Evolutionary conservation across 2,329 filamentous ascomycete species (phyloP), one percentile per base, ranked within the genome.

Genomic region (Clonostachys chloroleuca): DNA sequence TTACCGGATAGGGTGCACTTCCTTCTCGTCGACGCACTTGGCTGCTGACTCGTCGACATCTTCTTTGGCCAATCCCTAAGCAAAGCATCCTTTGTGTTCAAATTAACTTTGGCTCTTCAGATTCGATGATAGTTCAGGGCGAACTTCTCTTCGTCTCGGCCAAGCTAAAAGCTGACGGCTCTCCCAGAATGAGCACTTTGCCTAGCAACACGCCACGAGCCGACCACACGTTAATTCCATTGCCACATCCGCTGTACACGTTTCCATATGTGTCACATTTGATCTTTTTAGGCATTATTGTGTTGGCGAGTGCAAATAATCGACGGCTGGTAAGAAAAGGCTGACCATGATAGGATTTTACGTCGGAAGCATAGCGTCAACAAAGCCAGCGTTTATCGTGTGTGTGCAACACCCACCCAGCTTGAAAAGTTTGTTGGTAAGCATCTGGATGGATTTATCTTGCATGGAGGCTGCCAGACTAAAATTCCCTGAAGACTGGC

Each of bases 201-300:
- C 74, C 75, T 9, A 79, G 61, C 2, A 78, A 56, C 3, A 66
- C 63, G 2, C 74, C 75, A 0, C 64, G 63, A 2, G 68, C 52
- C 8, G 69, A 72, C 72, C 73, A 78, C 1, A 78, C 64, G 42
- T 70, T 69, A 10, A 78, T 56, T 5, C 74, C 74, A 49, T 77
- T 73, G 4, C 71, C 72, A 43, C 69, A 73, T 3, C 72, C 74
- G 33, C 68, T 62, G 57, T 75, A 78, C 1, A 79, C 68, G 46
- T 77, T 75, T 1, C 73, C 74, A 5, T 65, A 45, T 0, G 64
- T 52, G 44, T 76, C 73, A 47, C 67, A 72, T 47, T 74, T 73
- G 47, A 77, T 72, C 14, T 64, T 67, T 49, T 64, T 72, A 0
- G 77, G 77, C 4, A 76, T 64, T 0, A 74, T 74, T 0, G 56